Evolutionary conservation across 2,329 filamentous ascomycete species (phyloP).

Genomic region (Teratosphaeria zuluensis): DNA sequence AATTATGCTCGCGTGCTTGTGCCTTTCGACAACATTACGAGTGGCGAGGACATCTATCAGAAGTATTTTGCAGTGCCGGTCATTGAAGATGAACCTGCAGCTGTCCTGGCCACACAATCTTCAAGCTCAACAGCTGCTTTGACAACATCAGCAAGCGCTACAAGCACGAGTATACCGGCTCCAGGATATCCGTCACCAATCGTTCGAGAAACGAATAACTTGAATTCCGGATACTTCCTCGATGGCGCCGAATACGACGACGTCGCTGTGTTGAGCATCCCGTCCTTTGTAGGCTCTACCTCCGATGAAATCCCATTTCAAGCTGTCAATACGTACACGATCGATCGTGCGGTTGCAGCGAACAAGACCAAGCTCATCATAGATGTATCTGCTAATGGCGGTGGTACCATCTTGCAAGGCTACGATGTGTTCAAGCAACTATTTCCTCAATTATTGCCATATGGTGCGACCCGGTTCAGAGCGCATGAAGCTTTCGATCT

Average conservation of each 20-base stretch:
- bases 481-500: conserved; percentile 38
- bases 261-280: conserved; percentile 36
- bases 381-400: conserved; percentile 49
- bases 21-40: conserved; percentile 32
- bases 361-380: conserved; percentile 53
- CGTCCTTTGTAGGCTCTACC: conserved; percentile 30
- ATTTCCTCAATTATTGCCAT: conserved; percentile 42
- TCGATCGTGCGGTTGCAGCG: conserved; percentile 33
- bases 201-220: conserved; percentile 30
- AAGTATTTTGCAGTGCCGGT: conserved; percentile 21
- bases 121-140: conserved; percentile 8
- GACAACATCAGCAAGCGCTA: conserved; percentile 5
- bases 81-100: conserved; percentile 7
- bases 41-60: conserved; percentile 33
- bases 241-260: conserved; percentile 36
- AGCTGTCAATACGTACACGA: conserved; percentile 31
- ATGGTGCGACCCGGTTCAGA: conserved; percentile 43
- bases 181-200: conserved; percentile 37
- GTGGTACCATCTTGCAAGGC: conserved; percentile 50
- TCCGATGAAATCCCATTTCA: conserved; percentile 30
- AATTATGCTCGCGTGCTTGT: conserved; percentile 37
- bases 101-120: conserved; percentile 5
- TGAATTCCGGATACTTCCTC: conserved; percentile 40
- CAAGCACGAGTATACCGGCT: conserved; percentile 19
- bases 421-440: conserved; percentile 53